These are phyloP conservation scores for Cutaneotrichosporon dermatis DNA, from an alignment of 1,284 basidiomycete species.

Conservation along the genomic window DNA sequence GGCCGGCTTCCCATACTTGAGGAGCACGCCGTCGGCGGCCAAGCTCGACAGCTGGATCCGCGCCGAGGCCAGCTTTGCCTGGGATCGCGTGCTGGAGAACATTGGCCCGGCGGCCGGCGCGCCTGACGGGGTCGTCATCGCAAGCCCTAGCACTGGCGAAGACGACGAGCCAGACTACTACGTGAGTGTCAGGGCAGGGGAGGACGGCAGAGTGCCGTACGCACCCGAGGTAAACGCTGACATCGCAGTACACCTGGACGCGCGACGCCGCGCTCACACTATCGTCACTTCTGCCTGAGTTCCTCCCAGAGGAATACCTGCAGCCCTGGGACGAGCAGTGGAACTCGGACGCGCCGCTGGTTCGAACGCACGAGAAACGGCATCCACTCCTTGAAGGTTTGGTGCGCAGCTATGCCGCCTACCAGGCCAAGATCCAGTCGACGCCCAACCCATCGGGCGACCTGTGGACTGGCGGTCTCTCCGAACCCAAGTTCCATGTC, in stretches of 20 bases:
- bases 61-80: constrained; percentile 20
- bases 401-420: constrained; percentile 37
- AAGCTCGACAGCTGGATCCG: constrained; percentile 8
- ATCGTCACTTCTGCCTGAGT: constrained; percentile 34
- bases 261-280: constrained; percentile 50
- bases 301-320: constrained; percentile 26
- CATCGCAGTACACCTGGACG: constrained; percentile 52
- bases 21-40: background rate
- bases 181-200: constrained; percentile 20
- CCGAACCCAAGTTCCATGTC: constrained; percentile 55
- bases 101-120: constrained; percentile 45
- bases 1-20: background rate
- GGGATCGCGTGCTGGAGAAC: constrained; percentile 32
- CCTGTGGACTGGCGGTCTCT: constrained; percentile 50
- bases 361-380: background rate
- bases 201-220: too few species aligned
- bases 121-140: constrained; percentile 48
- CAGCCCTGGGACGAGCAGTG: constrained; percentile 20
- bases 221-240: too few species aligned
- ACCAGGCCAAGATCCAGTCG: constrained; percentile 48
- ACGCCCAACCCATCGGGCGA: constrained; percentile 49
- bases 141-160: constrained; percentile 42
- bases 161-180: constrained; percentile 50
- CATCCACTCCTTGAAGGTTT: constrained; percentile 22
- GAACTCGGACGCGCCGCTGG: background rate